Base-by-base conservation (phyloP, 805 yeast genomes). In the Scheffersomyces coipomensis region DNA sequence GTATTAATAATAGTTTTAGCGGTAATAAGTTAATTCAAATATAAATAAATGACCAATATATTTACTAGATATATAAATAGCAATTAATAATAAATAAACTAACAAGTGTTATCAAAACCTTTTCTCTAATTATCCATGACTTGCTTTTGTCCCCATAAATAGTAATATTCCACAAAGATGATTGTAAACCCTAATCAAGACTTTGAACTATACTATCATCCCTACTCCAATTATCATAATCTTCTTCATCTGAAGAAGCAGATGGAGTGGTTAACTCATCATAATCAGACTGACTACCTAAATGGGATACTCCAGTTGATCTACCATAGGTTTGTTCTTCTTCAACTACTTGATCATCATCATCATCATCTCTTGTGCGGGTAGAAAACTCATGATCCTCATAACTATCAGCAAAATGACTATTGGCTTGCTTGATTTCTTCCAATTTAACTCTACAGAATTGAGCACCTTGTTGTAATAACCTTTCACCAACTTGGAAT, bases 1-100 rank as follows among this genome's bases (percentile, higher is more conserved):
- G 70, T 81, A 9, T 62, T 87, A 38, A 62, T 86, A 3, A 55
- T 83, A 1, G 71, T 85, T 0, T 56, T 85, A 32, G 83, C 82
- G 0, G 66, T 80, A 2, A 49, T 78, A 9, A 72, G 75, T 49
- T 75, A 45, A 46, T n/a, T n/a, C n/a, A n/a, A n/a, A n/a, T n/a
- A n/a, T n/a, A n/a, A n/a, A n/a, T n/a, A n/a, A 12, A n/a, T n/a
- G n/a, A n/a, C n/a, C n/a, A n/a, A n/a, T n/a, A n/a, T n/a, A n/a
- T n/a, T n/a, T n/a, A n/a, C n/a, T n/a, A n/a, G n/a, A n/a, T n/a
- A n/a, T n/a, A n/a, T n/a, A n/a, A 13, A 7, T 15, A 8, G 31
- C 35, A 10, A 27, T 19, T 23, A 12, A 12, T 10, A 23, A 23
- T 23, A 23, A 23, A 23, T 10, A 12, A 12, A 23, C 9, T 10